A percentile compares a stretch with the other conserved stretches of the same genome.
Evolutionary conservation across 805 yeast genomes (phyloP).

Genomic region (Candida michaelii): DNA sequence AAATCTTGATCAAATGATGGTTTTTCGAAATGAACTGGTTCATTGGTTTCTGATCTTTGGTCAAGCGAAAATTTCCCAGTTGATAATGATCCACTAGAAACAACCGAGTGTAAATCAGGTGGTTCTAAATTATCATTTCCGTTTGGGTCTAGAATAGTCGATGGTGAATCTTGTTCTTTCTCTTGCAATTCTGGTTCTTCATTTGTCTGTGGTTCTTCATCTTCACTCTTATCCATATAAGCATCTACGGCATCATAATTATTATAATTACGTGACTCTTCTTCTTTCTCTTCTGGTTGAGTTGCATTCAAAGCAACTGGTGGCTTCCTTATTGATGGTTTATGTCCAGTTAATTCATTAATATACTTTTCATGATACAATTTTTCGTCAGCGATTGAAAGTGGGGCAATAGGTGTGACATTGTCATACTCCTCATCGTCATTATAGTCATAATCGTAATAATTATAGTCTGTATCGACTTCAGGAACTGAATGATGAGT

Average conservation of each 20-base stretch:
- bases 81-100: slow-evolving; percentile 30
- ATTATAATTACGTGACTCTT: slow-evolving; percentile 29
- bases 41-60: slow-evolving; percentile 15
- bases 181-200: slow-evolving; percentile 10
- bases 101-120: slow-evolving; percentile 21
- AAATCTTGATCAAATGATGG: slow-evolving; percentile 15
- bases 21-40: slow-evolving; percentile 8
- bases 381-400: slow-evolving; percentile 21
- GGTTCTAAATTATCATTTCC: background rate
- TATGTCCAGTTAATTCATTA: slow-evolving; percentile 25
- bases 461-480: slow-evolving; percentile 22
- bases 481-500: slow-evolving; percentile 30
- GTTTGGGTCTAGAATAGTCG: background rate
- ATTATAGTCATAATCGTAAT: slow-evolving; percentile 8
- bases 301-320: slow-evolving; percentile 20
- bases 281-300: slow-evolving; percentile 8
- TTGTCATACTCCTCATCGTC: slow-evolving; percentile 12
- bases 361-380: slow-evolving; percentile 25
- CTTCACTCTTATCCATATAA: slow-evolving; percentile 19
- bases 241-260: slow-evolving; percentile 33
- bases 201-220: background rate
- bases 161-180: background rate
- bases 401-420: slow-evolving; percentile 27
- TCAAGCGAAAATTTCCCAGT: slow-evolving; percentile 28
- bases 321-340: slow-evolving; percentile 37